These are phyloP conservation scores for Ophiobolus disseminans DNA, from an alignment of 2,329 filamentous ascomycete species.

Conservation along the genomic window DNA sequence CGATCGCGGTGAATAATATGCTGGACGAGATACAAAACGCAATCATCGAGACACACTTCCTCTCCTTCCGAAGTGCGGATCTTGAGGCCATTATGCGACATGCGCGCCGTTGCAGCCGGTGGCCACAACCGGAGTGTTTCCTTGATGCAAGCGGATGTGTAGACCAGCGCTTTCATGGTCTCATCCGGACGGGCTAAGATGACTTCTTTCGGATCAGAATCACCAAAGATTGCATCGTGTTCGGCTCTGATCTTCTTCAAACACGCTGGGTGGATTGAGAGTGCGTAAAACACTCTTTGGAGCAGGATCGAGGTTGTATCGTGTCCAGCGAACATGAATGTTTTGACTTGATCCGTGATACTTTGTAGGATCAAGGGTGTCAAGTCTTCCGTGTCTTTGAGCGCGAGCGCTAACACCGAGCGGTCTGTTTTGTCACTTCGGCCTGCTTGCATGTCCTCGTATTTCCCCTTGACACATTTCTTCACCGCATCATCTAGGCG, in stretches of 20 bases:
- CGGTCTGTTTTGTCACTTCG: conserved; percentile 32
- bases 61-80: conserved; percentile 52
- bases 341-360: conserved; percentile 51
- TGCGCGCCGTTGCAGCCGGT: conserved; percentile 55
- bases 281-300: conserved; percentile 41
- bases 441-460: conserved; percentile 30
- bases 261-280: conserved; percentile 40
- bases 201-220: conserved; percentile 48
- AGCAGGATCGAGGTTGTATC: conserved; percentile 52
- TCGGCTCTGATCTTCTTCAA: conserved; percentile 53
- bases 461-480: conserved; percentile 33
- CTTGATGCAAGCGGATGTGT: conserved; percentile 62
- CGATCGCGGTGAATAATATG: conserved; percentile 49
- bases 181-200: conserved; percentile 55
- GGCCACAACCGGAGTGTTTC: conserved; percentile 63
- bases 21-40: conserved; percentile 54
- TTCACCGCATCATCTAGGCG: conserved; percentile 38
- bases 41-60: conserved; percentile 54
- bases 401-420: conserved; percentile 44
- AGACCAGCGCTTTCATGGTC: conserved; percentile 58
- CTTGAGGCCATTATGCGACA: conserved; percentile 48
- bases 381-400: conserved; percentile 39
- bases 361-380: conserved; percentile 46
- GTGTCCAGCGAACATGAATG: conserved; percentile 57
- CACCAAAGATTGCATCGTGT: conserved; percentile 61